These are phyloP conservation scores for Yamadazyma atmosphaerica DNA, from an alignment of 1,139 yeast genomes.

Conservation along the genomic window DNA sequence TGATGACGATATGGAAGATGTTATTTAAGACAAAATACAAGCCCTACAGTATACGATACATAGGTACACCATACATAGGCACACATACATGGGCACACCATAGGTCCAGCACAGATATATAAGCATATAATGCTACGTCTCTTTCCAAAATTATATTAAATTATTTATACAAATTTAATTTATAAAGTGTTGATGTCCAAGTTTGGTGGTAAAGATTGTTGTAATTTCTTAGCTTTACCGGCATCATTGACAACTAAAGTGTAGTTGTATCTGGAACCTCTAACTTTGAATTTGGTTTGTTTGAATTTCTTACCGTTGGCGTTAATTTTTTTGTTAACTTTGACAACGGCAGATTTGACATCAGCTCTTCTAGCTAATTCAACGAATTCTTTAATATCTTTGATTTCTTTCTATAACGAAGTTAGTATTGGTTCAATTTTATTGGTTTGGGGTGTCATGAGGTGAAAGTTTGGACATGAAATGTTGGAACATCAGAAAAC, in stretches of 20 bases:
- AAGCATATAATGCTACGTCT: too few species aligned
- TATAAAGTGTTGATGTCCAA: conserved; percentile 74
- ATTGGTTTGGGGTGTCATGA: too few species aligned
- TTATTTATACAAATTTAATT: conserved; percentile 19
- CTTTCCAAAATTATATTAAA: conserved; percentile 4
- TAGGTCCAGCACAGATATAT: too few species aligned
- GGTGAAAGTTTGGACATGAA: too few species aligned
- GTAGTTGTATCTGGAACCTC: conserved; percentile 94
- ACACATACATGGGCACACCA: conserved; percentile 1
- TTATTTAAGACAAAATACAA: conserved; percentile 15
- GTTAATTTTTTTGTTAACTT: conserved; percentile 84
- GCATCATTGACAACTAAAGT: conserved; percentile 95
- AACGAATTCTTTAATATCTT: conserved; percentile 96
- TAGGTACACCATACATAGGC: background rate
- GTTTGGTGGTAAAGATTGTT: conserved; percentile 97
- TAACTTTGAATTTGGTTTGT: conserved; percentile 98
- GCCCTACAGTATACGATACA: too few species aligned
- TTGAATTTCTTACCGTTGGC: conserved; percentile 83
- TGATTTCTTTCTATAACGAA: conserved; percentile 61
- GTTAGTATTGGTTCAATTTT: conserved; percentile 21
- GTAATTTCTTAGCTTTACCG: conserved; percentile 97
- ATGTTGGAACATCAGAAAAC: too few species aligned
- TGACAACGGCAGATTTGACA: conserved; percentile 89
- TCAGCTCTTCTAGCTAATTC: conserved; percentile 98
- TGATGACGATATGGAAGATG: conserved; percentile 39